Evolutionary conservation across 192 early-diverging fungal genomes (phyloP).

Genomic region (Rhizophagus clarus): DNA sequence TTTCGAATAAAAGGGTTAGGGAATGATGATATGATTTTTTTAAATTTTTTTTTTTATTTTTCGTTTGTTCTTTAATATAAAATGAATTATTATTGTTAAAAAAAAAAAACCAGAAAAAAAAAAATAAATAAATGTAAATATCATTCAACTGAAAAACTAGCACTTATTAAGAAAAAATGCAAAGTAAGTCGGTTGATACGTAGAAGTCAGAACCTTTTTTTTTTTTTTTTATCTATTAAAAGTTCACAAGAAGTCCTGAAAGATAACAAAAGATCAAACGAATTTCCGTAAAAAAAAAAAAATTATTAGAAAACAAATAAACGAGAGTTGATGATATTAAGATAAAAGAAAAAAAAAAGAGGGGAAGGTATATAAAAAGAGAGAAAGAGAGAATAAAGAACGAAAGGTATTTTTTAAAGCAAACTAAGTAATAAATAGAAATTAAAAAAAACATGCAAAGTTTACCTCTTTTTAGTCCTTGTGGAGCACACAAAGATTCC

Average conservation of each 20-base stretch:
- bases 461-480: background rate
- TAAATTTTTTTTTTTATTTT: too few species aligned
- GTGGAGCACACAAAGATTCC: too few species aligned
- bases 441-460: background rate
- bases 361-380: background rate
- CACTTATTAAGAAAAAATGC: too few species aligned
- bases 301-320: background rate
- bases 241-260: too few species aligned
- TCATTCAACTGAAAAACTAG: too few species aligned
- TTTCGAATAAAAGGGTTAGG: too few species aligned
- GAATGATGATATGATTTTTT: too few species aligned
- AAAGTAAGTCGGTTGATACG: background rate
- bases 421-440: background rate
- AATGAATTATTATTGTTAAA: too few species aligned
- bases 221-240: too few species aligned
- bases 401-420: background rate
- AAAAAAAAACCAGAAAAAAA: too few species aligned
- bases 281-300: background rate
- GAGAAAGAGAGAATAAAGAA: background rate
- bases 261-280: too few species aligned
- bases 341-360: background rate
- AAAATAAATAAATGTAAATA: too few species aligned
- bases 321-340: background rate
- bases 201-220: background rate
- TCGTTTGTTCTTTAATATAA: background rate